Percentiles rank a stretch among this genome's conserved stretches.
These are phyloP conservation scores for Tetrapyrgos nigripes DNA, from an alignment of 1,284 basidiomycete species.

Conservation along the genomic window DNA sequence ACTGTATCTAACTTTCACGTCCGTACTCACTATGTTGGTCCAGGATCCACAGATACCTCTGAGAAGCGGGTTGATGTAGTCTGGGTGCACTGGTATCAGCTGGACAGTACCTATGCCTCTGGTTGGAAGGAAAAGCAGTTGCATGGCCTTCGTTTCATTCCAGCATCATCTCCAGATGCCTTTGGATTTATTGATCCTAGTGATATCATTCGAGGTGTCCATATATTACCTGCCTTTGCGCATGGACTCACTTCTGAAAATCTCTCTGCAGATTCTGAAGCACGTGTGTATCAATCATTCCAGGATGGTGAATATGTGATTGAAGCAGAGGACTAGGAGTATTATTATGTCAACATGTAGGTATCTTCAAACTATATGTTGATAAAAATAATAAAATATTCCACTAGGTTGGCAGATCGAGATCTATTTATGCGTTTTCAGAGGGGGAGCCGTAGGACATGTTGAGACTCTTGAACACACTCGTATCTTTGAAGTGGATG, in stretches of 20 bases:
- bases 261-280: constrained; percentile 7
- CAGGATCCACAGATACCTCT: neutral
- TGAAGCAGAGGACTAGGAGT: constrained; percentile 16
- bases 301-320: neutral
- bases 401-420: constrained; percentile 2
- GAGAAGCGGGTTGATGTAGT: neutral
- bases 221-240: constrained; percentile 22
- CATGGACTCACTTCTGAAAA: constrained; percentile 13
- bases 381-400: neutral
- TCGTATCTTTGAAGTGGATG: neutral
- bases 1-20: neutral
- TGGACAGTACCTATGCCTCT: neutral
- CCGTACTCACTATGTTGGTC: neutral
- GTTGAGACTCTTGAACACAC: neutral
- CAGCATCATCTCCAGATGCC: neutral
- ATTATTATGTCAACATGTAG: constrained; percentile 18
- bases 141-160: neutral
- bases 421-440: constrained; percentile 13
- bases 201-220: constrained; percentile 18
- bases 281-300: neutral
- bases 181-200: constrained; percentile 17
- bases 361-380: neutral
- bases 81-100: neutral
- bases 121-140: neutral
- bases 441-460: constrained; percentile 16